Percentiles rank a stretch among this genome's conserved stretches.
Evolutionary conservation across 257 asterid species (phyloP).

Genomic region (Thymus quinquecostatus): DNA sequence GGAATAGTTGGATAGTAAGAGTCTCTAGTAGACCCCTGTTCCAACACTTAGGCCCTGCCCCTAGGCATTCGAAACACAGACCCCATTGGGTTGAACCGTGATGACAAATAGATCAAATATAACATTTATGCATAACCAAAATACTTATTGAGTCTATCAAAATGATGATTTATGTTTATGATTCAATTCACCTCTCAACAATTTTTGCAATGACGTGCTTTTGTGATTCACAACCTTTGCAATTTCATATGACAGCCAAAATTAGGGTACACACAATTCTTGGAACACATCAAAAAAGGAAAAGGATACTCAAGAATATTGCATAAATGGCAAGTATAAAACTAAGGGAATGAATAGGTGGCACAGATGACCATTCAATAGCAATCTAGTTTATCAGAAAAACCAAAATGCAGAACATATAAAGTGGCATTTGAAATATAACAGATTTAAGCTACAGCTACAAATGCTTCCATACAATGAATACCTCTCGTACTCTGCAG

Average conservation of each 20-base stretch:
- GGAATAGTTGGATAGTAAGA: neutral
- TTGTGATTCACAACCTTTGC: slow-evolving; percentile 6
- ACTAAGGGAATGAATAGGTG: neutral
- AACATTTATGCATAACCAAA: neutral
- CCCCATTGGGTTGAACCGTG: neutral
- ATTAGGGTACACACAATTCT: neutral
- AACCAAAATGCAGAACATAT: neutral
- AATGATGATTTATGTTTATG: neutral
- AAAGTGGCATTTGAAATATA: neutral
- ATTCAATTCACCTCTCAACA: neutral
- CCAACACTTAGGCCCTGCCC: neutral
- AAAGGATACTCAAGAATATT: neutral
- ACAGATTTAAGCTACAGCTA: slow-evolving; percentile 15
- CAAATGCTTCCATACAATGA: slow-evolving; percentile 1
- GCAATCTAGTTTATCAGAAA: slow-evolving; percentile 3
- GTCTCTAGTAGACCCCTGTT: neutral
- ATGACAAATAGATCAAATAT: neutral
- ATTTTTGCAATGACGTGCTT: neutral
- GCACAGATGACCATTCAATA: slow-evolving; percentile 13
- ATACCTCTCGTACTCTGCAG: slow-evolving; percentile 78
- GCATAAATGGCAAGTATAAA: neutral
- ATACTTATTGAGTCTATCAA: neutral
- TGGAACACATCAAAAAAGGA: slow-evolving; percentile 10
- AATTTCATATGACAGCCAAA: slow-evolving; percentile 6
- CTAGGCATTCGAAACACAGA: neutral